Evolutionary conservation across 176 grass and related monocot genomes (phyloP).

Genomic region (Alloteropsis semialata): DNA sequence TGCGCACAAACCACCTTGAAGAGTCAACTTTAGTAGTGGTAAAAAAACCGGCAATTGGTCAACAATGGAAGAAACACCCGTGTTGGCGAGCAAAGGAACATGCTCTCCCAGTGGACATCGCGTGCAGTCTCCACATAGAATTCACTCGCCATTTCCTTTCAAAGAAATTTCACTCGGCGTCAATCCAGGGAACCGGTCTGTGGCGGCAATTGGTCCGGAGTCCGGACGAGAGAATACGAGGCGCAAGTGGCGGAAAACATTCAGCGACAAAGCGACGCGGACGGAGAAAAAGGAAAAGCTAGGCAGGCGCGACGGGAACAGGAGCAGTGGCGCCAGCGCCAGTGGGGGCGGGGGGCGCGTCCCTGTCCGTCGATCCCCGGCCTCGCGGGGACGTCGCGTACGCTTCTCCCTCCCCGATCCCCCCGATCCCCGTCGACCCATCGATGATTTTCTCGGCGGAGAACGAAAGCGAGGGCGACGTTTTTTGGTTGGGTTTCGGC

Average conservation of each 20-base stretch:
- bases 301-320: neutral
- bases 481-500: neutral
- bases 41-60: no score
- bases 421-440: neutral
- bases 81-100: neutral
- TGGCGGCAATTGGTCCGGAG: neutral
- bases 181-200: neutral
- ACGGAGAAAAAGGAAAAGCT: neutral
- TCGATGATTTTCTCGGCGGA: neutral
- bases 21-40: neutral
- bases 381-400: neutral
- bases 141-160: no score
- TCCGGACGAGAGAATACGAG: neutral
- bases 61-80: neutral
- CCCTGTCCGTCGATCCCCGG: neutral
- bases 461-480: conserved; percentile 3
- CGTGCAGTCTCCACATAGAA: neutral
- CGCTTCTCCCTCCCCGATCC: neutral
- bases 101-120: neutral
- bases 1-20: neutral
- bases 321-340: neutral
- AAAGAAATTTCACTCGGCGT: no score
- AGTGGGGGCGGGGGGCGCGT: neutral
- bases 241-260: neutral
- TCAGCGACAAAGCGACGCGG: neutral